Evolutionary conservation across 495 filamentous ascomycete species (phyloP), one percentile per base, ranked within the genome.

Genomic region (Daldinia caldariorum): DNA sequence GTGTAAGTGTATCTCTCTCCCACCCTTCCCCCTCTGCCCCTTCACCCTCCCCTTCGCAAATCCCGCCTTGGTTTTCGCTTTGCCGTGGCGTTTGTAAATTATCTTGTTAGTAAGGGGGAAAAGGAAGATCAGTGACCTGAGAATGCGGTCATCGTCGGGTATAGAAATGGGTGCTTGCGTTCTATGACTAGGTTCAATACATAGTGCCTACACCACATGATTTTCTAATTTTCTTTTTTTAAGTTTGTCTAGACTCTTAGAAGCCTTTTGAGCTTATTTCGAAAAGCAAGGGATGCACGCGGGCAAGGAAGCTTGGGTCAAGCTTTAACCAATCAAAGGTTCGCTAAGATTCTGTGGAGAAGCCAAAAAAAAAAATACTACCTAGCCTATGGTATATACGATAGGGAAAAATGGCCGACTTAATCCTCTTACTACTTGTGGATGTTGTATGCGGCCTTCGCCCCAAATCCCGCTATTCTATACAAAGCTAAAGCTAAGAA

Each of bases 391-490:
- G n/a, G n/a, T n/a, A n/a, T n/a, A n/a, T n/a, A 57, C 41, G 57
- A 61, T 62, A 51, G 20, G 56, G 31, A 58, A 58, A 50, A 20
- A 18, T 37, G 18, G 50, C 35, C 58, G 12, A 26, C 29, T 32
- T 31, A n/a, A n/a, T n/a, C 50, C 58, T 68, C 69, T 68, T 72
- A 62, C 70, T 72, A 35, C 16, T 72, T 72, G 65, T 16, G 70
- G 70, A 72, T 72, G 60, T 60, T 68, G 31, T 68, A 72, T 65
- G 70, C 70, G 70, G 65, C 8, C 56, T 49, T 43, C 18, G 1
- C 37, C 18, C 61, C 3, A 26, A 26, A 49, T 45, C 31, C 57
- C 51, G 20, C 64, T 61, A 68, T 66, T 18, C 64, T 68, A 26
- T 65, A 65, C 39, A 34, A 31, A 72, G 56, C 55, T 65, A 68